phyloP scores from a whole-genome alignment of 75 land plant genomes.

The Larix kaempferi region DNA sequence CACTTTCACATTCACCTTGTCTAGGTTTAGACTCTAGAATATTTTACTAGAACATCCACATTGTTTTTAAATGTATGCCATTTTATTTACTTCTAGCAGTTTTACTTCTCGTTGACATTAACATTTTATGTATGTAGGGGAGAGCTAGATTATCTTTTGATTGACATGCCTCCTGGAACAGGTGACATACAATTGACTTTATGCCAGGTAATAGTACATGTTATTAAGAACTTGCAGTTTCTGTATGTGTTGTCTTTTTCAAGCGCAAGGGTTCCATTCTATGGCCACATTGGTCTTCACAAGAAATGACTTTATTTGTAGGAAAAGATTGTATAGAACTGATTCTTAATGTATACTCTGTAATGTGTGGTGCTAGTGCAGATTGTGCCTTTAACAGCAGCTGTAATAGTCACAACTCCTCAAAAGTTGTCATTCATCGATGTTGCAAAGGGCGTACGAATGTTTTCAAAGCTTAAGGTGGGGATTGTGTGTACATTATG shows the following conservation, averaged over 20 bases:
- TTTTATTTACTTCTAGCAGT: neutral
- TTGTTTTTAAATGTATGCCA: neutral
- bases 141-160: slow-evolving; percentile 90
- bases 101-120: neutral
- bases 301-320: neutral
- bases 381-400: slow-evolving; percentile 98
- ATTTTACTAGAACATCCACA: neutral
- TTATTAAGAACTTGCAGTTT: neutral
- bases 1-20: neutral
- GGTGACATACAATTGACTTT: slow-evolving; percentile 97
- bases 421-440: slow-evolving; percentile 98
- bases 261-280: neutral
- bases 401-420: slow-evolving; percentile 98
- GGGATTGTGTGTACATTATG: neutral
- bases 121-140: slow-evolving; percentile 57
- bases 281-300: neutral
- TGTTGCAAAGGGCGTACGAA: slow-evolving; percentile 98
- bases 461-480: slow-evolving; percentile 99
- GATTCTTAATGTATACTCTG: neutral
- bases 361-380: slow-evolving; percentile 14
- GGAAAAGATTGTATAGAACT: neutral
- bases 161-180: slow-evolving; percentile 99
- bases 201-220: slow-evolving; percentile 74
- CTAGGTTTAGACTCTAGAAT: neutral
- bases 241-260: neutral